Base-by-base conservation (phyloP, 768 basidiomycete species). In the Cantharellus anzutake region DNA sequence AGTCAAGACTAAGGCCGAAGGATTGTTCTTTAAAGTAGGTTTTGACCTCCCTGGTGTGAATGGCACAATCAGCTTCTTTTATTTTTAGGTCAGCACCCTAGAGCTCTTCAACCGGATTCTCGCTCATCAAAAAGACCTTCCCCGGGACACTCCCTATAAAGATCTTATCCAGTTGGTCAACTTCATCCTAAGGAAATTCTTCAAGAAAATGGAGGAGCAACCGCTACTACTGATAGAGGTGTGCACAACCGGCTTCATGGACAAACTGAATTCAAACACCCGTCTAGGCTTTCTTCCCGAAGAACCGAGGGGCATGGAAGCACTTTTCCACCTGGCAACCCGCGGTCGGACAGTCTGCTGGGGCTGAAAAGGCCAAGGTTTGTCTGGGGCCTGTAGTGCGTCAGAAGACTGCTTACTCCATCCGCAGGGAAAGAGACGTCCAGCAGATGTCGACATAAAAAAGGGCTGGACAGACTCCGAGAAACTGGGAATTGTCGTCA, bases 191-290 rank as follows among this genome's bases (percentile, higher is more conserved):
- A 81, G 88, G 35, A 82, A 84, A 68, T 98, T 98, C 76, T 98
- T 99, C 81, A 98, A 96, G 69, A 79, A 82, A 4, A 76, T 91
- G 55, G 78, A 80, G 58, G 81, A 88, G 63, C 84, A 96, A 62
- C 76, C 87, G 0, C 86, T 97, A 72, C 74, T 97, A 53, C 78
- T 89, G 61, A 77, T 97, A 62, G 91, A 98, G 77, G 92, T 92
- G n/a, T 38, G 62, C 4, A 56, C 44, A 48, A 1, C 11, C 29
- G 44, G 20, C 20, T 29, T 29, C 29, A 29, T 11, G 29, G 44
- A 11, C 44, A 48, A 48, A 11, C 11, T 11, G 44, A 48, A 0
- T 29, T 48, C 44, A 11, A 11, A 29, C 29, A 29, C 44, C 37
- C 34, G 14, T 38, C 0, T 7, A 91, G 88, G 82, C 82, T 4